Evolutionary conservation across 1,284 basidiomycete species (phyloP).

Genomic region (Fomes fomentarius): DNA sequence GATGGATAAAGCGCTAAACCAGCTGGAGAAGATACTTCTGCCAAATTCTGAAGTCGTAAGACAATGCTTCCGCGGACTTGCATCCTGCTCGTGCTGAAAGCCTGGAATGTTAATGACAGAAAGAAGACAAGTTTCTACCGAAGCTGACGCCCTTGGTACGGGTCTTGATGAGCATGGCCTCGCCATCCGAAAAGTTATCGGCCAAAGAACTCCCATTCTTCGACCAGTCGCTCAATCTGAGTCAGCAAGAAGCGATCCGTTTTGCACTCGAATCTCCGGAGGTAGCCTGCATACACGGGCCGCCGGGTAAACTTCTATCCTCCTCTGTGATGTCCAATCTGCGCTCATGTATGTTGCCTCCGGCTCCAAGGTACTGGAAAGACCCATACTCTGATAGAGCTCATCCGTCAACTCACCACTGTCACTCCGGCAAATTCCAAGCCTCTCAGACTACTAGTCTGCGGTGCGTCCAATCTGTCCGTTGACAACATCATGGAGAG

Average conservation of each 20-base stretch:
- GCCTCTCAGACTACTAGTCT: conserved; percentile 72
- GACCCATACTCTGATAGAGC: conserved; percentile 90
- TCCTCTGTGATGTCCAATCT: background rate
- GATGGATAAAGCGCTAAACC: conserved; percentile 81
- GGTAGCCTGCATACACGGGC: conserved; percentile 94
- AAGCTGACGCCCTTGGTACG: conserved; percentile 56
- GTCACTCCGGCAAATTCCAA: conserved; percentile 50
- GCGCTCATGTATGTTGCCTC: conserved; percentile 11
- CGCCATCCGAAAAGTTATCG: conserved; percentile 42
- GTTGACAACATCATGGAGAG: conserved; percentile 91
- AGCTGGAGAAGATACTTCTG: conserved; percentile 54
- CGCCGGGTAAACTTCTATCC: conserved; percentile 69
- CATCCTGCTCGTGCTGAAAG: too few species aligned
- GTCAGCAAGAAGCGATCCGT: conserved; percentile 81
- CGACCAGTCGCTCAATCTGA: conserved; percentile 77
- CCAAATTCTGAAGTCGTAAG: conserved; percentile 31
- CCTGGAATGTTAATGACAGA: too few species aligned
- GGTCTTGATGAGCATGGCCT: conserved; percentile 67
- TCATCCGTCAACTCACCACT: conserved; percentile 82
- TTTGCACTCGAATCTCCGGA: conserved; percentile 77
- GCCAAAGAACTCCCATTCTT: conserved; percentile 65
- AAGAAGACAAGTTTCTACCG: conserved; percentile 38
- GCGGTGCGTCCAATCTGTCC: conserved; percentile 90
- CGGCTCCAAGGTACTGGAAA: conserved; percentile 94
- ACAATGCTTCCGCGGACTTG: too few species aligned